Percentiles rank a stretch among this genome's conserved stretches.
Evolutionary conservation across 208 protist genomes (phyloP).

Genomic region (Acanthamoeba lenticulata): DNA sequence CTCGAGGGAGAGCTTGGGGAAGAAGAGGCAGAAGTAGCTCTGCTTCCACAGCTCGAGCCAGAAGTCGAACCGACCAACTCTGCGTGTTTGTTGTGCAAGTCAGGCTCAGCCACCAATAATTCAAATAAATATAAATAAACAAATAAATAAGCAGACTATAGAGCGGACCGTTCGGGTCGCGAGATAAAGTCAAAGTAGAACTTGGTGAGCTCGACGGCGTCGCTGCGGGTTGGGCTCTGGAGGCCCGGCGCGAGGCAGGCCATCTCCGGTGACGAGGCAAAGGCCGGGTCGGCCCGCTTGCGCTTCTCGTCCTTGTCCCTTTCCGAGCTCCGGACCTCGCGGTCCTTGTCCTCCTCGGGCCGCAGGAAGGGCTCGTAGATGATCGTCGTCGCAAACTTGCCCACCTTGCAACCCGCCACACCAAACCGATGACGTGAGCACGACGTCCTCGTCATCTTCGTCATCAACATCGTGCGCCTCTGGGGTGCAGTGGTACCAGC

Average conservation of each 20-base stretch:
- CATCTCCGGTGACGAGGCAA: constrained; percentile 29
- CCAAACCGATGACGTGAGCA: background rate
- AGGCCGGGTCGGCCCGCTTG: constrained; percentile 11
- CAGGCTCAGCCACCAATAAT: background rate
- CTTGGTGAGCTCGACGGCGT: constrained; percentile 41
- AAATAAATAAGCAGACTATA: background rate
- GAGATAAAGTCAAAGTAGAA: constrained; percentile 62
- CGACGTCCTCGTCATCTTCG: too few species aligned
- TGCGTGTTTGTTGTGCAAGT: background rate
- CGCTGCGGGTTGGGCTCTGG: background rate
- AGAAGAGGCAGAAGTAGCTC: constrained; percentile 41
- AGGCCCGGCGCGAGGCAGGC: background rate
- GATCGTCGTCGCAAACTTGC: background rate
- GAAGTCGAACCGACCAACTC: constrained; percentile 21
- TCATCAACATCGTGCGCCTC: too few species aligned
- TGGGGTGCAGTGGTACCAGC: background rate
- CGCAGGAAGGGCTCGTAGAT: constrained; percentile 16
- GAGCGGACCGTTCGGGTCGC: background rate
- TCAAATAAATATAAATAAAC: background rate
- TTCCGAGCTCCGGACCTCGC: background rate
- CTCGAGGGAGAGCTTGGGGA: constrained; percentile 11
- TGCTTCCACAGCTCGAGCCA: constrained; percentile 63
- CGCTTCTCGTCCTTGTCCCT: background rate
- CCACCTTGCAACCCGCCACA: background rate
- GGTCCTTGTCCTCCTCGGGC: background rate